phyloP scores from a whole-genome alignment of 148 eudicot species.

The Agrostemma githago region DNA sequence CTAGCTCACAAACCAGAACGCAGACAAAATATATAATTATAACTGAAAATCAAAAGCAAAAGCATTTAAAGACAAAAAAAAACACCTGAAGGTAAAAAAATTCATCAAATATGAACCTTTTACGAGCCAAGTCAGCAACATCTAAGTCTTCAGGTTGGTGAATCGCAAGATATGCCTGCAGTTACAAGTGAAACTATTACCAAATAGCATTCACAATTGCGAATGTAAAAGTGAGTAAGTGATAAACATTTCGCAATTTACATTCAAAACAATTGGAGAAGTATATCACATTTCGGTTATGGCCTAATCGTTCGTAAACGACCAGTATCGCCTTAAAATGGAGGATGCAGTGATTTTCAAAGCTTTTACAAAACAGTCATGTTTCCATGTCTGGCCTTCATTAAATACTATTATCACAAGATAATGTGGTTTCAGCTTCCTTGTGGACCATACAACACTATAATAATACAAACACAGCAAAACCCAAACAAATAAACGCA shows the following conservation, averaged over 20 bases:
- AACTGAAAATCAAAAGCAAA: neutral
- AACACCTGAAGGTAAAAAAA: constrained; percentile 93
- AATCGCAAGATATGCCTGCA: constrained; percentile 85
- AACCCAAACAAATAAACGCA: neutral
- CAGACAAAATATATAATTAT: neutral
- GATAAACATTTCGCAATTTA: neutral
- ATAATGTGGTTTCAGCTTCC: neutral
- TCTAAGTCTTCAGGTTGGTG: constrained; percentile 71
- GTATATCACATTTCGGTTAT: neutral
- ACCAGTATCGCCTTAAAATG: neutral
- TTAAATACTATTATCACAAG: neutral
- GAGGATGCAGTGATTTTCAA: neutral
- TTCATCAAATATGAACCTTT: constrained; percentile 90
- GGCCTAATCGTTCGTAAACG: neutral
- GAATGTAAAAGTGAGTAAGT: neutral
- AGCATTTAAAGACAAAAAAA: constrained; percentile 6
- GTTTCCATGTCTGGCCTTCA: neutral
- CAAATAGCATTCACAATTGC: neutral
- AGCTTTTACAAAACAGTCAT: neutral
- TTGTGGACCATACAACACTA: constrained; percentile 1
- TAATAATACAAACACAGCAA: neutral
- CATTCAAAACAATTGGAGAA: neutral
- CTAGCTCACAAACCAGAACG: neutral
- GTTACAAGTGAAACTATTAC: neutral
- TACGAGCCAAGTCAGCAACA: constrained; percentile 83